Base-by-base conservation (phyloP, 352 stramenopile genomes). In the Pythium angustatum region DNA sequence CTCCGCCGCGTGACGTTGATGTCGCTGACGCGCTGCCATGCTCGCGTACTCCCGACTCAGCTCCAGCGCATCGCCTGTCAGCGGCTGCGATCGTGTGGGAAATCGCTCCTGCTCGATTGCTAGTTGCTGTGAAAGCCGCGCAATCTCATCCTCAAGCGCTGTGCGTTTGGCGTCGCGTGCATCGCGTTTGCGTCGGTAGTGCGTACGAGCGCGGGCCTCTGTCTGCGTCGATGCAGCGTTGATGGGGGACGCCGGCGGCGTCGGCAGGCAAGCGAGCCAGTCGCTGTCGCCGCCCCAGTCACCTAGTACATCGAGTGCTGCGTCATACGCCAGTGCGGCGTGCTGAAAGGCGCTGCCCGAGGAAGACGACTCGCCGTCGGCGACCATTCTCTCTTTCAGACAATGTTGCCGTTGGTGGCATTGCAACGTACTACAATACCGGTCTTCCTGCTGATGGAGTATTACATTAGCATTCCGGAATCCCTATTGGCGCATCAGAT, bases 41-140 rank as follows among this genome's bases (percentile, higher is more conserved):
- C 5, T 33, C 30, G 30, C 28, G 40, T 41, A 62, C 41, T 62
- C 54, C 19, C 54, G 41, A 44, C 54, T 62, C 28, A 62, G 41
- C 19, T 27, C 41, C 4, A 33, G 28, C 19, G 24, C 53, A 27
- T 60, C 53, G 38, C 38, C 53, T n/a, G 53, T 41, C 14, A 45
- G 38, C 36, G 17, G 22, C 38, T 36, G 12, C 24, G 26, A 21
- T 7, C 40, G 38, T 49, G 19, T 15, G 10, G 38, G 38, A 28
- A 60, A 41, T 1, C 53, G 53, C 40, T n/a, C 10, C n/a, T 41
- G 40, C 22, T 60, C 36, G 26, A 21, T 5, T 17, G 27, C 28
- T 0, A 60, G 53, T 12, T 27, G 10, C 5, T 38, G 22, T 17
- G 38, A 28, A 1, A 60, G 53, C 10, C n/a, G 14, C 19, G 4